Conservation (phyloP, 2,329 filamentous ascomycete species). For the Cladophialophora carrionii region DNA sequence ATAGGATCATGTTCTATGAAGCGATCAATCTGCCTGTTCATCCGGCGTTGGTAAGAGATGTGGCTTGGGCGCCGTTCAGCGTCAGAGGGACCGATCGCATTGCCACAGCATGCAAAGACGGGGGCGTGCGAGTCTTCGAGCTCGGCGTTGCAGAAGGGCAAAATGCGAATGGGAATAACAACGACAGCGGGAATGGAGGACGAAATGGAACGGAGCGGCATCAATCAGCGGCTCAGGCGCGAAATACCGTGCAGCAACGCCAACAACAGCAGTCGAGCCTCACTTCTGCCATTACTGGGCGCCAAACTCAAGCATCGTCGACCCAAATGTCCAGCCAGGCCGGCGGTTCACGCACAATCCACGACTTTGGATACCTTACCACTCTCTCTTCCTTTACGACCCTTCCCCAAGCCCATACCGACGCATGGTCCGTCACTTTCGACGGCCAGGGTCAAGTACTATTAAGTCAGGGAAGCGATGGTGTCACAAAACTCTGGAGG, state of each 20-base stretch:
- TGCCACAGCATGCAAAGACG: constrained; percentile 91
- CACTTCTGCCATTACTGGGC: constrained; percentile 37
- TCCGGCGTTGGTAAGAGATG: constrained; percentile 69
- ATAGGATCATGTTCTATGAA: constrained; percentile 73
- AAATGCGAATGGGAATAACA: not conserved
- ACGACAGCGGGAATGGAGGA: not conserved
- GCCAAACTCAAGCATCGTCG: constrained; percentile 11
- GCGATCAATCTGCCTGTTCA: constrained; percentile 77
- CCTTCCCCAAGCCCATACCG: constrained; percentile 33
- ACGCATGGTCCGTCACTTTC: constrained; percentile 37
- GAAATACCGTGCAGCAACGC: constrained; percentile 8
- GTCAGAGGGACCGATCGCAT: constrained; percentile 87
- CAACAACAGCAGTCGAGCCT: constrained; percentile 37
- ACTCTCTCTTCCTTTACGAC: constrained; percentile 17
- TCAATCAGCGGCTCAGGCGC: not conserved
- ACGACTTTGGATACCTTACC: constrained; percentile 32
- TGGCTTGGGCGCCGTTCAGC: constrained; percentile 81
- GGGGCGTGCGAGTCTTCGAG: constrained; percentile 84
- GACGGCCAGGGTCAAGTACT: constrained; percentile 36
- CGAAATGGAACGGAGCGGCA: constrained; percentile 5
- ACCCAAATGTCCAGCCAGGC: constrained; percentile 3
- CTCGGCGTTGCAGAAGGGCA: constrained; percentile 48
- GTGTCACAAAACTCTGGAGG: constrained; percentile 33
- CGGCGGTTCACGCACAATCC: constrained; percentile 17
- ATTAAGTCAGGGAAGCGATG: constrained; percentile 36